phyloP scores from a whole-genome alignment of 2,329 filamentous ascomycete genomes.

The Talaromyces sp. region DNA sequence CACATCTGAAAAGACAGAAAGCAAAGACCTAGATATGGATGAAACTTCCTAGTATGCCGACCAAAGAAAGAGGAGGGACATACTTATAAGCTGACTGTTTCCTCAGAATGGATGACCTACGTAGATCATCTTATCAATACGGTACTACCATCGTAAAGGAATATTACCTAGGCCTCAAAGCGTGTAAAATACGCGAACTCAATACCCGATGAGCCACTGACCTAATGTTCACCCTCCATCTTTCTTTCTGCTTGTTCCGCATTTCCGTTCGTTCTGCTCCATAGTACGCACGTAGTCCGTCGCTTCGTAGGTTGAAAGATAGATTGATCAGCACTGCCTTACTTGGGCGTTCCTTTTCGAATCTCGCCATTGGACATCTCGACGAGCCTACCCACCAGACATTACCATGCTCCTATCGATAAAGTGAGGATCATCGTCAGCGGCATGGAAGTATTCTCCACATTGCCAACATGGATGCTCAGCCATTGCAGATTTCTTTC shows the following conservation, averaged over 20 bases:
- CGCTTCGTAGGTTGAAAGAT: not conserved
- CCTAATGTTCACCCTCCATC: not conserved
- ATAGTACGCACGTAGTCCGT: too few relatives aligned
- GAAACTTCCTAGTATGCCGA: not conserved
- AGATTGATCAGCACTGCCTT: not conserved
- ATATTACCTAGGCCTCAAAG: not conserved
- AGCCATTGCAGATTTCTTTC: not conserved
- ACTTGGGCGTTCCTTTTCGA: not conserved
- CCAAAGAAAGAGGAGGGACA: not conserved
- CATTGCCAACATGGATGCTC: not conserved
- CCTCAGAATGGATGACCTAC: not conserved
- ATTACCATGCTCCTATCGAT: not conserved
- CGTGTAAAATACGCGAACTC: not conserved
- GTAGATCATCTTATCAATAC: not conserved
- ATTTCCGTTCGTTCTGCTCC: not conserved
- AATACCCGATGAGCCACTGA: constrained; percentile 1
- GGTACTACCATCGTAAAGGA: not conserved
- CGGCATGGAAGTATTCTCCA: not conserved
- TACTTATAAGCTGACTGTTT: not conserved
- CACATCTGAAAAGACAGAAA: not conserved
- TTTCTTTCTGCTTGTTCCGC: not conserved
- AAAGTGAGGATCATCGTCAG: not conserved
- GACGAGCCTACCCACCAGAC: not conserved
- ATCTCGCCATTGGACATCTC: not conserved
- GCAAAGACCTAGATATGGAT: not conserved